phyloP scores from a whole-genome alignment of 2,329 filamentous ascomycete species.

The Westerdykella ornata region DNA sequence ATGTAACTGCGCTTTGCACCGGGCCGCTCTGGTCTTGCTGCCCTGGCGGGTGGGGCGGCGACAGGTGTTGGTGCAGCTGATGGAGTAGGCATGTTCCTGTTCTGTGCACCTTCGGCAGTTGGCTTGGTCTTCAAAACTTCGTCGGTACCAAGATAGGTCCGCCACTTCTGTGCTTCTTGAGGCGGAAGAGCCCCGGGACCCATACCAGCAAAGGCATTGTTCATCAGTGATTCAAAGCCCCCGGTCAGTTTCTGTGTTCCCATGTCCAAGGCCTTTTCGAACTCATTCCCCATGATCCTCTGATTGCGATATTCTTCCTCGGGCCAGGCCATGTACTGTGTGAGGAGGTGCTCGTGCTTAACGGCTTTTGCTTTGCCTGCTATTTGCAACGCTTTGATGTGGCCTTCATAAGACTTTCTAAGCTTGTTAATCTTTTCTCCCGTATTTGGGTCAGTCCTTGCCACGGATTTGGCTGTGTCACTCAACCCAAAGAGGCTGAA shows the following conservation, averaged over 20 bases:
- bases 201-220: conserved; percentile 38
- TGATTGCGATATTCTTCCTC: conserved; percentile 38
- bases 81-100: conserved; percentile 15
- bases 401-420: conserved; percentile 51
- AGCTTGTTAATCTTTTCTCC: conserved; percentile 60
- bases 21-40: conserved; percentile 55
- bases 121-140: conserved; percentile 32
- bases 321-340: conserved; percentile 33
- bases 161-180: conserved; percentile 39
- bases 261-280: conserved; percentile 26
- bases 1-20: conserved; percentile 71
- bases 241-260: conserved; percentile 22
- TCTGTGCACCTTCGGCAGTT: conserved; percentile 15
- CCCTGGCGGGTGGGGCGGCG: conserved; percentile 39
- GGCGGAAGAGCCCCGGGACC: conserved; percentile 39
- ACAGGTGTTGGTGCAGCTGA: conserved; percentile 27
- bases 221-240: conserved; percentile 31
- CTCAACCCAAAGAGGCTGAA: conserved; percentile 54
- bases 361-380: conserved; percentile 46
- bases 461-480: conserved; percentile 52
- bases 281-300: conserved; percentile 37
- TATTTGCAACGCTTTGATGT: conserved; percentile 45
- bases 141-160: conserved; percentile 41
- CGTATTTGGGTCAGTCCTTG: conserved; percentile 53
- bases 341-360: conserved; percentile 35